Evolutionary conservation across 495 filamentous ascomycete genomes (phyloP).

Genomic region (Hypoxylon fragiforme): DNA sequence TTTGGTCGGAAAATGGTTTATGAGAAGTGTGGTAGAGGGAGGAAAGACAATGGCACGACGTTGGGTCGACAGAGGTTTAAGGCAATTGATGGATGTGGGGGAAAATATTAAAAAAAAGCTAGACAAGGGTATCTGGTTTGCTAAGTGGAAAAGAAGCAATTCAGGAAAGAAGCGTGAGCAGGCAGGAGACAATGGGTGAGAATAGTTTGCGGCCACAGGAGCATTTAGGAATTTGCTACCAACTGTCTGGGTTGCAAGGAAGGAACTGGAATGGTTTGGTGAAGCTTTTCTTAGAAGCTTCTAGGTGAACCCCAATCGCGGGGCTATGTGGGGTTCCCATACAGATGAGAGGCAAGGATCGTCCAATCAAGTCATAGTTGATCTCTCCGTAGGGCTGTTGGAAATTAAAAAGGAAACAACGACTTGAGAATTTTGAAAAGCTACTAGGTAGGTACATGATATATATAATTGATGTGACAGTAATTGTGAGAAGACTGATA

Average conservation of each 20-base stretch:
- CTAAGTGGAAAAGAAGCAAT: background rate
- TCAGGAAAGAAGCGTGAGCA: background rate
- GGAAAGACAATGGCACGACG: background rate
- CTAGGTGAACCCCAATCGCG: constrained; percentile 33
- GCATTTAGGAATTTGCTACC: constrained; percentile 22
- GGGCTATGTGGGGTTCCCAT: constrained; percentile 23
- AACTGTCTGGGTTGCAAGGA: constrained; percentile 2
- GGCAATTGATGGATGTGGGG: too few species aligned
- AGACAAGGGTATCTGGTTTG: background rate
- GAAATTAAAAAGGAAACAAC: too few species aligned
- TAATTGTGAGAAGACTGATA: too few species aligned
- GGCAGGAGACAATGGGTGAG: background rate
- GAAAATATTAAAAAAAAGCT: too few species aligned
- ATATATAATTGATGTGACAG: too few species aligned
- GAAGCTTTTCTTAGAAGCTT: constrained; percentile 33
- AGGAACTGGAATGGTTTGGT: constrained; percentile 22
- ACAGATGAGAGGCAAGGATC: too few species aligned
- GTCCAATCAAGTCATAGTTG: too few species aligned
- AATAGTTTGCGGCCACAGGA: constrained; percentile 6
- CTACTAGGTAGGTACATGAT: background rate
- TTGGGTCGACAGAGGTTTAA: background rate
- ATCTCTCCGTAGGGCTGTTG: too few species aligned
- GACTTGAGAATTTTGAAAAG: background rate
- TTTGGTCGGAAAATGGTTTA: background rate
- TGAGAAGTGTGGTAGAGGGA: background rate